Evolutionary conservation across 371 early-diverging fungal species (phyloP), one percentile per base, ranked within the genome.

Genomic region (Amoeboaphelidium protococcarum): DNA sequence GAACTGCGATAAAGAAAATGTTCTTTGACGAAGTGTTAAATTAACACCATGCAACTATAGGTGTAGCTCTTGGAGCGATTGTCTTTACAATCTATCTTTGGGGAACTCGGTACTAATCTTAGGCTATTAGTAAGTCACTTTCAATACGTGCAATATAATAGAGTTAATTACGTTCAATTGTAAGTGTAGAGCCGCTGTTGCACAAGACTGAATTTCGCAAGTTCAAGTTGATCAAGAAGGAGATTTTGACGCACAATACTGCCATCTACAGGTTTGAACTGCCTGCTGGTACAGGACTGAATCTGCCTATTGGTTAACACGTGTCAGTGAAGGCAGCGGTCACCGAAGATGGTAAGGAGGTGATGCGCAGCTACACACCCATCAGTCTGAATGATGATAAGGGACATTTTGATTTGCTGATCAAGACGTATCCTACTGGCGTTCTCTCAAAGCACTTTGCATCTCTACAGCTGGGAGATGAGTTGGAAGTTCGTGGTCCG

Each of bases 341-440:
- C 48, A 73, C 85, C 52, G 70, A n/a, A n/a, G n/a, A 76, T 52
- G 90, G 85, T 52, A 85, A 88, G 58, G 72, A 76, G 42, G 68
- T 85, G 42, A 66, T 71, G 25, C 76, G 92, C 47, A 85, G 83
- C 61, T 92, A 92, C 60, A 92, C 92, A 22, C 92, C 92, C 25
- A 81, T 82, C 26, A 76, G 74, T 49, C 68, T 73, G 12, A 76
- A 82, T 62, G 80, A 77, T 52, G 82, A 82, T 53, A 50, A 56
- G 49, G 92, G 92, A 44, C 67, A 74, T 59, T 83, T 90, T 62
- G 87, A 88, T 54, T 67, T 92, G 40, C 68, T 87, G 25, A 71
- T 92, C 65, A 92, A 79, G 76, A 67, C 80, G 3, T 91, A 91
- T 58, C 78, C 82, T 27, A 69, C 63, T 25, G 92, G 92, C 43